Conservation (phyloP, 2,329 filamentous ascomycete species). For the Didymellaceae sp. region DNA sequence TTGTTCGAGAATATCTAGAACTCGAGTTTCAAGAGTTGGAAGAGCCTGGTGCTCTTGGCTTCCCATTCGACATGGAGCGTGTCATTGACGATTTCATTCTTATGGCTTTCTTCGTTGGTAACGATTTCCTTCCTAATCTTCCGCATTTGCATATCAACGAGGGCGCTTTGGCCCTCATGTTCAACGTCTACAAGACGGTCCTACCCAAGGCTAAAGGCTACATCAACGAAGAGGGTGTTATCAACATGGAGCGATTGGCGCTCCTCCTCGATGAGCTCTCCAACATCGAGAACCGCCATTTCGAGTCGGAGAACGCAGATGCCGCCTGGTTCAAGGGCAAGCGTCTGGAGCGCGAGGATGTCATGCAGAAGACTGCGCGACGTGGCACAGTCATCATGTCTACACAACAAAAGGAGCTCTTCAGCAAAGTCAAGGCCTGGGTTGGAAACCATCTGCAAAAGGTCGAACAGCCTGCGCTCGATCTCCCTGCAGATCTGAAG, state of each 20-base stretch:
- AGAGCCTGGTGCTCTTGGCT: conserved; percentile 71
- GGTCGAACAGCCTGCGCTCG: conserved; percentile 60
- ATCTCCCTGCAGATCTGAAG: conserved; percentile 75
- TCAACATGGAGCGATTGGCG: conserved; percentile 82
- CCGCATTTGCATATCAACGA: conserved; percentile 98
- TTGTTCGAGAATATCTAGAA: conserved; percentile 95
- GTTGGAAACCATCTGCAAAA: conserved; percentile 69
- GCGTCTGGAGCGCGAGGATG: conserved; percentile 71
- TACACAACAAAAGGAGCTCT: conserved; percentile 79
- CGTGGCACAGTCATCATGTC: conserved; percentile 75
- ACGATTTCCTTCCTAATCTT: conserved; percentile 97
- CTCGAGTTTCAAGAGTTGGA: conserved; percentile 95
- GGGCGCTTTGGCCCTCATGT: conserved; percentile 95
- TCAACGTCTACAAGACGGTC: conserved; percentile 91
- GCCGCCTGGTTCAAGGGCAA: conserved; percentile 93
- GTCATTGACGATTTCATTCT: conserved; percentile 99
- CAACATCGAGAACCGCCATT: conserved; percentile 89
- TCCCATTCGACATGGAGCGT: conserved; percentile 90
- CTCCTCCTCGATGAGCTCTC: conserved; percentile 82
- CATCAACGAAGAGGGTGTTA: conserved; percentile 92
- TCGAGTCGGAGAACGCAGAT: conserved; percentile 88
- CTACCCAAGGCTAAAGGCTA: conserved; percentile 89
- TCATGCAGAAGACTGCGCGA: conserved; percentile 66
- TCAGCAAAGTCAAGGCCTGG: conserved; percentile 81
- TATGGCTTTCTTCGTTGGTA: conserved; percentile 99